Conservation (phyloP, 2,329 filamentous ascomycete genomes). For the Cladosporium oxysporum region DNA sequence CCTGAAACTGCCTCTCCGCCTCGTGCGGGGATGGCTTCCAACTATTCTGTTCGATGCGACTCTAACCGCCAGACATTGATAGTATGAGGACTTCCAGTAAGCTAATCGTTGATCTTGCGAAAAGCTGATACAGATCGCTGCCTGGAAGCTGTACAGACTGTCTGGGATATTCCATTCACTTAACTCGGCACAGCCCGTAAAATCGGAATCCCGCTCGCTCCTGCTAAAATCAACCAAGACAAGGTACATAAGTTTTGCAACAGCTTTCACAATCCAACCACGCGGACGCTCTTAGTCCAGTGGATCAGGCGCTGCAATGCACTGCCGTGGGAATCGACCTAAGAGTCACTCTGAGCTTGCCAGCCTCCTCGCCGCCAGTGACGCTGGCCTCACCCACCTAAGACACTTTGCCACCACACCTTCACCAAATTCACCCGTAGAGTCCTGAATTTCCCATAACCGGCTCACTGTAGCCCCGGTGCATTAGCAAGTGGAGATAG, state of each 20-base stretch:
- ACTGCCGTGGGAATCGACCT: not conserved
- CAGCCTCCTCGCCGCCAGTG: not conserved
- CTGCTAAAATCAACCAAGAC: too few species aligned
- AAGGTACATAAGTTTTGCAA: not conserved
- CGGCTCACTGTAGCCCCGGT: not conserved
- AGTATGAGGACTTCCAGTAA: too few species aligned
- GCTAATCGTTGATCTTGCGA: too few species aligned
- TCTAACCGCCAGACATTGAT: too few species aligned
- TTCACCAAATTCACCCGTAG: not conserved
- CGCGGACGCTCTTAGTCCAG: not conserved
- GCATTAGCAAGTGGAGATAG: not conserved
- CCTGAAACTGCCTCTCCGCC: too few species aligned
- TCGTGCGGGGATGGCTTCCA: too few species aligned
- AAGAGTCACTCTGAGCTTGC: not conserved
- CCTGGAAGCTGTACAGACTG: too few species aligned
- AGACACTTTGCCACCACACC: not conserved
- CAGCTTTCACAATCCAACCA: not conserved
- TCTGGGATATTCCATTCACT: too few species aligned
- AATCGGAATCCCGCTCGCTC: not conserved
- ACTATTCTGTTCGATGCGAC: too few species aligned
- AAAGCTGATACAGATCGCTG: too few species aligned
- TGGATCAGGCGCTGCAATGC: not conserved
- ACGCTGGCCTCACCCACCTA: not conserved
- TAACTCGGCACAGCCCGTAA: not conserved
- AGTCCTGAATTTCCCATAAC: not conserved